These are phyloP conservation scores for Rhizoctonia solani DNA, from an alignment of 1,284 basidiomycete species.

Conservation along the genomic window DNA sequence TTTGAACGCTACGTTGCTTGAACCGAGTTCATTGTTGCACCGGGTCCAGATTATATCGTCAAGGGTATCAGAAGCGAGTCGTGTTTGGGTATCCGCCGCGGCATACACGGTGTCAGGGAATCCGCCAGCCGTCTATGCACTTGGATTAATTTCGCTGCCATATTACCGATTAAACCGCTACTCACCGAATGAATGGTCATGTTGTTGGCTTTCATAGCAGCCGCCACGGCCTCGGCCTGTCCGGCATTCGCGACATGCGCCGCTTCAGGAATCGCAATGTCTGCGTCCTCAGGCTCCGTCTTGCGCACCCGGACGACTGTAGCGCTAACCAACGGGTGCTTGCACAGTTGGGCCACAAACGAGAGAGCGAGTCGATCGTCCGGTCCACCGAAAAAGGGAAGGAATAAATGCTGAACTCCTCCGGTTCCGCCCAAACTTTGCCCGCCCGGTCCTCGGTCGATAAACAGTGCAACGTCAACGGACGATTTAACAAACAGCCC, in stretches of 20 bases:
- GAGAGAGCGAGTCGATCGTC: slow-evolving; percentile 59
- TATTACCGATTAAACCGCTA: neutral
- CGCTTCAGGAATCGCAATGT: slow-evolving; percentile 32
- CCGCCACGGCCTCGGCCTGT: slow-evolving; percentile 22
- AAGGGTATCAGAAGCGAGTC: slow-evolving; percentile 42
- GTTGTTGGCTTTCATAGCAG: slow-evolving; percentile 27
- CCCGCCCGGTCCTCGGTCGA: slow-evolving; percentile 50
- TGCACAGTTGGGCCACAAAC: slow-evolving; percentile 53
- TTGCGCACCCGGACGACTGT: slow-evolving; percentile 49
- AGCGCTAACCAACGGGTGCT: slow-evolving; percentile 47
- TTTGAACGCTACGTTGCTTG: slow-evolving; percentile 33
- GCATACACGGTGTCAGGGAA: slow-evolving; percentile 42
- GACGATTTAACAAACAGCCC: slow-evolving; percentile 52
- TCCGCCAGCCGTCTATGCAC: slow-evolving; percentile 33
- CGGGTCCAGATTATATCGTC: slow-evolving; percentile 42
- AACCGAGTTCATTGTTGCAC: slow-evolving; percentile 27
- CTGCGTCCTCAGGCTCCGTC: slow-evolving; percentile 40
- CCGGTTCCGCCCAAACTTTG: slow-evolving; percentile 42
- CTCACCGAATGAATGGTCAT: slow-evolving; percentile 36
- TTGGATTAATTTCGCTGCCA: neutral
- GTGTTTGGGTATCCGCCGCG: slow-evolving; percentile 39
- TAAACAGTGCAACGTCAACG: slow-evolving; percentile 52
- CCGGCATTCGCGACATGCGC: slow-evolving; percentile 32
- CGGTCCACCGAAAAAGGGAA: slow-evolving; percentile 60
- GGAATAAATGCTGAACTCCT: slow-evolving; percentile 51